These are phyloP conservation scores for Papilionanthe hybrid DNA, from an alignment of 116 monocot genomes.

Conservation along the genomic window DNA sequence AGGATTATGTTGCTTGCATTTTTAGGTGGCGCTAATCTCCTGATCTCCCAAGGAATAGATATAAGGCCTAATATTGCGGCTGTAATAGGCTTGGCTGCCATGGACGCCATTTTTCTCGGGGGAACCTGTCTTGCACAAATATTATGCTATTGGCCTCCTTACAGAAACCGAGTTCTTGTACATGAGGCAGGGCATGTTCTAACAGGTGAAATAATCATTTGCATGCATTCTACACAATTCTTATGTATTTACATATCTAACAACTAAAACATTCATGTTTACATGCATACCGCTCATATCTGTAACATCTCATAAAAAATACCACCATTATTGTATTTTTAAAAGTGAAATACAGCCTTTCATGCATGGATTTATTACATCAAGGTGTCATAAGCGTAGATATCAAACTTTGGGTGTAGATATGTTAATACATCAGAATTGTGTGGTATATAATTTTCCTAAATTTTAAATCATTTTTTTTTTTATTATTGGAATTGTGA, in stretches of 20 bases:
- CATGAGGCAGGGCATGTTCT: conserved; percentile 99
- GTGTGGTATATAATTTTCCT: neutral
- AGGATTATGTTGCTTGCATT: conserved; percentile 45
- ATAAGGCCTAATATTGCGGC: conserved; percentile 78
- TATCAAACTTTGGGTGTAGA: too few species aligned
- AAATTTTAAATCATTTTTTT: neutral
- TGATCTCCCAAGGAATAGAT: conserved; percentile 79
- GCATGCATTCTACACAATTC: too few species aligned
- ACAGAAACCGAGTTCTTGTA: conserved; percentile 72
- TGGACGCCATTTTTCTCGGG: conserved; percentile 89
- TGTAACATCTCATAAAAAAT: too few species aligned
- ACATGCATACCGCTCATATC: too few species aligned
- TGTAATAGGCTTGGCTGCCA: conserved; percentile 47
- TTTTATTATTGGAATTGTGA: neutral
- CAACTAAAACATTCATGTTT: too few species aligned
- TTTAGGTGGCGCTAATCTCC: conserved; percentile 67
- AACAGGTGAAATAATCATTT: conserved; percentile 36
- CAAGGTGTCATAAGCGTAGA: too few species aligned
- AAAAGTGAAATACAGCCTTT: too few species aligned
- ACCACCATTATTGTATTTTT: too few species aligned
- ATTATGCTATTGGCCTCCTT: conserved; percentile 84
- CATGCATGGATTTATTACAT: too few species aligned
- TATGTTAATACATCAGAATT: neutral
- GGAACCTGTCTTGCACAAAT: conserved; percentile 90
- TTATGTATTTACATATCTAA: too few species aligned